phyloP scores from a whole-genome alignment of 139 green algal species.

The Gonium pectorale region DNA sequence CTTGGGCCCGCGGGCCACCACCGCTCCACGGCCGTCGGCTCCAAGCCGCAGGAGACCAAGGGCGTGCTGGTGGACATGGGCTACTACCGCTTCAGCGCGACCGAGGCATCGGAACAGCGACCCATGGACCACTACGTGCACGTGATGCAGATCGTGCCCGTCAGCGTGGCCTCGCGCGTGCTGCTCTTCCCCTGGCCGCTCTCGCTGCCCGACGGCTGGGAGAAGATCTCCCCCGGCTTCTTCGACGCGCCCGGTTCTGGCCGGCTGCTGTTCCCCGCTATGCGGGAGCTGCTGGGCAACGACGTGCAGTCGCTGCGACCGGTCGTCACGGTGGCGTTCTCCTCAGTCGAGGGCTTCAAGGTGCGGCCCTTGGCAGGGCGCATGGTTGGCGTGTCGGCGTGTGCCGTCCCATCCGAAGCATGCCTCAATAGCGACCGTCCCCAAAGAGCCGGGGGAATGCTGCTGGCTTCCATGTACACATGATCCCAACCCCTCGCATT shows the following conservation, averaged over 20 bases:
- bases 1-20: not conserved
- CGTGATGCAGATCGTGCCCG: conserved; percentile 47
- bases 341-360: conserved; percentile 56
- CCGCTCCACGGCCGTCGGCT: not conserved
- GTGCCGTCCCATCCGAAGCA: no score
- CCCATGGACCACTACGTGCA: conserved; percentile 43
- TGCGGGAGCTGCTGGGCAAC: conserved; percentile 47
- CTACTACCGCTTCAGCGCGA: conserved; percentile 53
- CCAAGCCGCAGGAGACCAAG: conserved; percentile 33
- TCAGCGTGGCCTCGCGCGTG: conserved; percentile 48
- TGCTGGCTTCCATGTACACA: not conserved
- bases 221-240: conserved; percentile 66
- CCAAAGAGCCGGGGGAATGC: no score
- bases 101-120: not conserved
- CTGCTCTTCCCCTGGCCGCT: conserved; percentile 68
- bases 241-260: conserved; percentile 63
- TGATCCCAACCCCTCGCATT: not conserved
- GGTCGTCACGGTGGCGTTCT: conserved; percentile 52
- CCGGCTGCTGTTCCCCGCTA: conserved; percentile 56
- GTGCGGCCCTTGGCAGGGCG: no score
- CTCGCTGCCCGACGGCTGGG: conserved; percentile 34
- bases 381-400: no score
- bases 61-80: conserved; percentile 60
- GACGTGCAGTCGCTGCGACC: conserved; percentile 31
- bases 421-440: no score